Evolutionary conservation across 768 basidiomycete genomes (phyloP).

Genomic region (Boletus coccyginus): DNA sequence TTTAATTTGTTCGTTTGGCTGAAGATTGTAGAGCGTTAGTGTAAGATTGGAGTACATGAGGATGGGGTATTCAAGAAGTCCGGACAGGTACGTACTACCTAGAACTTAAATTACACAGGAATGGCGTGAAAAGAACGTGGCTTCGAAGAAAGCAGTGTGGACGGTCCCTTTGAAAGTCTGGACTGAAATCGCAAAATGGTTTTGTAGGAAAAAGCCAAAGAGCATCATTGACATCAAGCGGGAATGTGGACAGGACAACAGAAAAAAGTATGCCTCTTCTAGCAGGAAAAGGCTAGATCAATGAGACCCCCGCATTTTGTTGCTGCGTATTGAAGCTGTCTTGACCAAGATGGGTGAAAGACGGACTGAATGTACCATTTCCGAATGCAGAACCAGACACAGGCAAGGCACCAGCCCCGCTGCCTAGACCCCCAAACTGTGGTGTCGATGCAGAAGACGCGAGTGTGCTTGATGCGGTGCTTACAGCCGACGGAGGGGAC

Average conservation of each 20-base stretch:
- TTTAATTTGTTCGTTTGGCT: background rate
- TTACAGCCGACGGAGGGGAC: constrained; percentile 15
- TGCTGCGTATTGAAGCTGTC: constrained; percentile 31
- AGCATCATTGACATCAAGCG: background rate
- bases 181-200: constrained; percentile 13
- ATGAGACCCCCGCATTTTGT: constrained; percentile 43
- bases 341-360: constrained; percentile 20
- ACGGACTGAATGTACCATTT: constrained; percentile 21
- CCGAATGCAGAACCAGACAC: constrained; percentile 17
- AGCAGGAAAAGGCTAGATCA: constrained; percentile 41
- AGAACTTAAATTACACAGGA: constrained; percentile 24
- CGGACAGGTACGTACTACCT: background rate
- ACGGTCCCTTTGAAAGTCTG: background rate
- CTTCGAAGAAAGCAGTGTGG: constrained; percentile 1
- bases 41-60: constrained; percentile 5
- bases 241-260: background rate
- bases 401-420: constrained; percentile 2
- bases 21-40: background rate
- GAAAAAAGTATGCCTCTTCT: background rate
- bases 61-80: constrained; percentile 18
- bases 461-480: constrained; percentile 5
- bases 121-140: constrained; percentile 1
- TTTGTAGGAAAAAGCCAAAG: background rate
- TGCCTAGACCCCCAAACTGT: constrained; percentile 21
- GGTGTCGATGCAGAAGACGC: constrained; percentile 27